Percentiles rank a stretch among this genome's conserved stretches.
phyloP scores from a whole-genome alignment of 805 yeast genomes.

The Millerozyma acaciae region DNA sequence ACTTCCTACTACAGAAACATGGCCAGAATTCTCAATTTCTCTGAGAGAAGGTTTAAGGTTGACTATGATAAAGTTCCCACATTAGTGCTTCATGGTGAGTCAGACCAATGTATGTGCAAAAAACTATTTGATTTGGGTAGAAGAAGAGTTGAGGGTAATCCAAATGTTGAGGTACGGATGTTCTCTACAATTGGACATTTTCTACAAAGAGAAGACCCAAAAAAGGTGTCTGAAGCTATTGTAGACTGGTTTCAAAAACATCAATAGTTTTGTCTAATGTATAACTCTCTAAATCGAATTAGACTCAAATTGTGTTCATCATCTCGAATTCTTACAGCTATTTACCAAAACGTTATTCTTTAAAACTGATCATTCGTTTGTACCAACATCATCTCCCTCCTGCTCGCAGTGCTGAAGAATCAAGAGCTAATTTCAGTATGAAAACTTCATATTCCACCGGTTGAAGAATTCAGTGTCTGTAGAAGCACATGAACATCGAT shows the following conservation, averaged over 20 bases:
- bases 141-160: slow-evolving; percentile 12
- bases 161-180: slow-evolving; percentile 21
- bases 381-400: no score
- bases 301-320: no score
- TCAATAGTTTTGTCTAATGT: no score
- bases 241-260: slow-evolving; percentile 25
- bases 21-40: slow-evolving; percentile 17
- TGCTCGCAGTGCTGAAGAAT: no score
- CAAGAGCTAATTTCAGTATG: no score
- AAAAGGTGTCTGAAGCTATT: slow-evolving; percentile 19
- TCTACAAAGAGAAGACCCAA: slow-evolving; percentile 37
- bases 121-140: slow-evolving; percentile 23
- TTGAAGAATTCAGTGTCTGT: no score
- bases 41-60: slow-evolving; percentile 19
- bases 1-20: slow-evolving; percentile 38
- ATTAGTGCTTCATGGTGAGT: slow-evolving; percentile 31
- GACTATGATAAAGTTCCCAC: slow-evolving; percentile 36
- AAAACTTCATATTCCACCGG: no score
- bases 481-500: no score
- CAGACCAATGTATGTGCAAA: slow-evolving; percentile 37
- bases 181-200: slow-evolving; percentile 34
- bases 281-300: no score
- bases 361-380: no score
- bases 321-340: no score
- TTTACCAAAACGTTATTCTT: no score